Evolutionary conservation across 2,329 filamentous ascomycete species (phyloP), one percentile per base, ranked within the genome.

Genomic region (Talaromyces islandicus): DNA sequence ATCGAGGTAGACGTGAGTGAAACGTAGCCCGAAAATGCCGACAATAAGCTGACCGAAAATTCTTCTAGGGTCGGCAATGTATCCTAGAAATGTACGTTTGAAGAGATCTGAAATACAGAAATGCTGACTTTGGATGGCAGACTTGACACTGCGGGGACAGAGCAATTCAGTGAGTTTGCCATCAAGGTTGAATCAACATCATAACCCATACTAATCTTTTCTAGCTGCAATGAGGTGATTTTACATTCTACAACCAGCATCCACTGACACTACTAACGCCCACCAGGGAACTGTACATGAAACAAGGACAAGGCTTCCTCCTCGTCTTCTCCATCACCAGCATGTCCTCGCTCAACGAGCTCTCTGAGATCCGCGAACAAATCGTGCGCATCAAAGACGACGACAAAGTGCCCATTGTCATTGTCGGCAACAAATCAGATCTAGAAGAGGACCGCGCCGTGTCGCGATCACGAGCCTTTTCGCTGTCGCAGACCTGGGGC

Each of bases 311-410:
- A 77, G 91, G 92, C 0, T 96, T 96, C 73, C 84, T 96, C 59
- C 83, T 96, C 41, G 92, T 96, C 60, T 96, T 96, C 78, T 93
- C 89, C 76, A 96, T 96, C 71, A 93, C 91, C 19, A 94, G 90
- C 63, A 81, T 84, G 63, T 90, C 90, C 35, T 95, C 91, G n/a
- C 81, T 96, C 46, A 84, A 87, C 67, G 91, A 96, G 75, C 83
- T 96, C 30, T 83, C 85, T 66, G 88, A 90, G 67, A 82, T 96
- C 48, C 88, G 91, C 56, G 91, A 96, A 70, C 91, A 96, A 75
- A 95, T 96, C 64, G 88, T 92, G 62, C 90, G 91, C 62, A 93
- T 95, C 77, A 96, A 96, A 77, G 89, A 92, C 73, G 90, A 93
- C 74, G 88, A 91, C 59, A 88, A 87, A 63, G 85, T 93, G 4